Base-by-base conservation (phyloP, 495 filamentous ascomycete genomes). In the Darksidea phi region DNA sequence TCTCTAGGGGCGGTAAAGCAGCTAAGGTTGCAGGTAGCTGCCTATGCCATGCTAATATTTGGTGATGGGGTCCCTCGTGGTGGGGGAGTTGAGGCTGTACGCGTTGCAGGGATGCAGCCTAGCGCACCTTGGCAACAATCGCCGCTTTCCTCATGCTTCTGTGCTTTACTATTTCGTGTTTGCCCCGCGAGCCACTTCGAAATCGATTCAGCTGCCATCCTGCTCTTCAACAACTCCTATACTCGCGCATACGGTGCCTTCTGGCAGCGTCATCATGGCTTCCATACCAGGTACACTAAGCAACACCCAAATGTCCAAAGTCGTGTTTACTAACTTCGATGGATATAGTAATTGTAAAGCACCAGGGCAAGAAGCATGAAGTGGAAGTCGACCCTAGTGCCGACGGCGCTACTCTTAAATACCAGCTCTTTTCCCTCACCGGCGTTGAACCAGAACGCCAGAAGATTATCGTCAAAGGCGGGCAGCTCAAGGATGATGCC, bases 371-470 rank as follows among this genome's bases (percentile, higher is more conserved):
- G 74, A 89, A 89, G 70, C 86, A 97, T 77, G 86, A 97, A 68
- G 83, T 98, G 71, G 91, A 97, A 59, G 83, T 97, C 63, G 93
- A 97, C 72, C 82, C 87, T 45, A 80, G 84, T 15, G 86, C 89
- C 17, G 88, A 84, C 59, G 94, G 92, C 75, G 94, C 97, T 73
- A 87, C 87, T 41, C 89, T 98, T 77, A 98, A 98, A 69, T 91
- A 84, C 70, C 94, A 97, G 72, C 84, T 98, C 20, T 98, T 86
- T 75, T 96, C 91, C 52, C 77, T 98, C 11, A 98, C 94, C 21
- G 90, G 90, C 52, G 95, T 98, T 69, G 94, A 97, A 69, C 94
- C 94, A 56, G 91, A 94, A 42, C 87, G 93, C 41, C 95, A 97
- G 73, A 97, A 97, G 79, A 88, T 98, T 57, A 74, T 98, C 34